Conservation (phyloP, 495 filamentous ascomycete species). For the Penicillium tannophilum region DNA sequence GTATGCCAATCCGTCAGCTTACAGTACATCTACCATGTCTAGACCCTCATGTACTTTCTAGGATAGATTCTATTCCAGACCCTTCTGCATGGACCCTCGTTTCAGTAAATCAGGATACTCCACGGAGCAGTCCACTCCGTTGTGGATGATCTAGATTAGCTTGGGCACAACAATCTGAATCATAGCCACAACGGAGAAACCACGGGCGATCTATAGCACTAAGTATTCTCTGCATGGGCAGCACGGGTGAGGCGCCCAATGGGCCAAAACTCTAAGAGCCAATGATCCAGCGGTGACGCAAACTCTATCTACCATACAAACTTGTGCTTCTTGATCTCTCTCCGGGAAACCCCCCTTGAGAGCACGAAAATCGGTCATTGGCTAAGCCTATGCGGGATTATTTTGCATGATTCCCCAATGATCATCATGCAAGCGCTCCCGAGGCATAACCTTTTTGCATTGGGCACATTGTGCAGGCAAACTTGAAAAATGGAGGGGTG, state of each 20-base stretch:
- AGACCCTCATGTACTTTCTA: not conserved
- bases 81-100: not conserved
- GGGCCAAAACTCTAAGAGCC: not conserved
- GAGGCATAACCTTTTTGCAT: not conserved
- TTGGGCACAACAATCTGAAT: not conserved
- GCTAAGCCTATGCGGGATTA: not conserved
- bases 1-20: not conserved
- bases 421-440: not conserved
- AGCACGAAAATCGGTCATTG: not conserved
- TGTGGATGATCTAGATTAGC: constrained; percentile 5
- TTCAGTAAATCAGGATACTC: not conserved
- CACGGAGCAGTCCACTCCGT: constrained; percentile 6
- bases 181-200: not conserved
- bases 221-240: constrained; percentile 2
- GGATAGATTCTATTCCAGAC: not conserved
- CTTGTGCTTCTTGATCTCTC: not conserved
- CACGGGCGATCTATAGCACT: constrained; percentile 7
- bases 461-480: not conserved
- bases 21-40: not conserved
- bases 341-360: not conserved
- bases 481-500: not conserved
- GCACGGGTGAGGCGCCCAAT: constrained; percentile 7
- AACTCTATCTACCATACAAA: constrained; percentile 1
- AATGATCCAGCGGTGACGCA: constrained; percentile 7
- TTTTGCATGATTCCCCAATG: not conserved